Base-by-base conservation (phyloP, 495 filamentous ascomycete genomes). In the Penicillium bovifimosum region DNA sequence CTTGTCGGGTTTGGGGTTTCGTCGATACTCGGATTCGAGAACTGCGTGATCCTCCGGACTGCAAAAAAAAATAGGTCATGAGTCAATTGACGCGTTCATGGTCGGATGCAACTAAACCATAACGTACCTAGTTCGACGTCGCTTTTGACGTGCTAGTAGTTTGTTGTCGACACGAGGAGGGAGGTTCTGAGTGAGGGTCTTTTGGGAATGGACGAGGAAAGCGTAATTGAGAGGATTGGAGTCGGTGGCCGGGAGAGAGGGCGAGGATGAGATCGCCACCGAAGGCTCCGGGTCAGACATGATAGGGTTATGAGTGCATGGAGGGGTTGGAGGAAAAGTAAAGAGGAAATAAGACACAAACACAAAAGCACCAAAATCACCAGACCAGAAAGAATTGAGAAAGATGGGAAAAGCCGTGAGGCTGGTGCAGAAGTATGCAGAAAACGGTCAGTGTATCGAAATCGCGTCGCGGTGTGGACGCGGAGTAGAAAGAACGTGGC, bases 1-100 rank as follows among this genome's bases (percentile, higher is more conserved):
- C 69, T 96, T 96, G 74, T 97, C 93, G 47, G 95, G 95, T 65
- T 96, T 96, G 3, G 90, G 78, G 63, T 96, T 91, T 32, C 75
- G 76, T 55, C 82, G 77, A 65, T 95, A 97, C 60, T 93, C 91
- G 24, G 84, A 78, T 71, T 97, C 92, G 44, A 98, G 86, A 54
- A 92, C 82, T 5, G 86, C 82, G 74, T 96, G 91, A 67, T 98
- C 93, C 69, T 92, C 85, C 8, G 86, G 84, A 55, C 88, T 93
- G 65, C 9, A 48, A n/a, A 48, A 38, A 48, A 38, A 53, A 70
- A n/a, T 27, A 14, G 14, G 36, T 5, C 20, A 48, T 41, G 38
- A 39, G 53, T 52, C 20, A 52, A 41, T 55, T 36, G 42, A 61
- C 54, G 55, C 53, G 47, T 54, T 34, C 33, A 44, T 53, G 11